These are phyloP conservation scores for Talaromyces sp. DNA, from an alignment of 2,329 filamentous ascomycete species.

Conservation along the genomic window DNA sequence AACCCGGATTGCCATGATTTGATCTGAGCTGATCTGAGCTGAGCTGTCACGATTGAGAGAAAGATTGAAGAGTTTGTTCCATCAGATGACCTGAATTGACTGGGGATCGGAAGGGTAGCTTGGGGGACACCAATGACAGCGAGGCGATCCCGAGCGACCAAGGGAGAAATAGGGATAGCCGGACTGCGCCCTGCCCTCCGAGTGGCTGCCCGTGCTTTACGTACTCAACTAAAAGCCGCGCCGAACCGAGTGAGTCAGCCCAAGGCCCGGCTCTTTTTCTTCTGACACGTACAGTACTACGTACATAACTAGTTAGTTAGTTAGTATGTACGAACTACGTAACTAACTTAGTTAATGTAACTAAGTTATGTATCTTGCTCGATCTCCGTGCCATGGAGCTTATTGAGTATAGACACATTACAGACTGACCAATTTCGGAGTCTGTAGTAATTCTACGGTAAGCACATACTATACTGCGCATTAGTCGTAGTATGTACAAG, in stretches of 20 bases:
- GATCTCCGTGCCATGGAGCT: too few species aligned
- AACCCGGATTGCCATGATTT: too few species aligned
- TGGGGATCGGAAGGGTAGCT: conserved; percentile 2
- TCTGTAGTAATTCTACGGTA: too few species aligned
- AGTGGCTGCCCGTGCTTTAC: neutral
- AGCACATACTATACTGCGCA: too few species aligned
- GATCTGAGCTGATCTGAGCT: too few species aligned
- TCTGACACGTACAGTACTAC: too few species aligned
- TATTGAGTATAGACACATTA: too few species aligned
- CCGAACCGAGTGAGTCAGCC: conserved; percentile 3
- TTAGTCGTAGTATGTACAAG: too few species aligned
- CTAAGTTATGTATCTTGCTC: too few species aligned
- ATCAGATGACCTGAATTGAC: conserved; percentile 13
- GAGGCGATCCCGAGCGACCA: neutral
- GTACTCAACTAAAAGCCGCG: neutral
- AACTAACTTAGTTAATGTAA: too few species aligned
- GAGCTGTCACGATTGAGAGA: neutral
- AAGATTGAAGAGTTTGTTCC: neutral
- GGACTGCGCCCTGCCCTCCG: conserved; percentile 6
- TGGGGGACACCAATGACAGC: neutral
- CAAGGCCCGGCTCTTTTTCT: conserved; percentile 11
- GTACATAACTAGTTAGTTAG: too few species aligned
- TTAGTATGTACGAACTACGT: neutral
- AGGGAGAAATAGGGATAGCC: conserved; percentile 9
- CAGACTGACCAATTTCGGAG: too few species aligned